Evolutionary conservation across 352 stramenopile species (phyloP).

Genomic region (Hyaloperonospora brassicae): DNA sequence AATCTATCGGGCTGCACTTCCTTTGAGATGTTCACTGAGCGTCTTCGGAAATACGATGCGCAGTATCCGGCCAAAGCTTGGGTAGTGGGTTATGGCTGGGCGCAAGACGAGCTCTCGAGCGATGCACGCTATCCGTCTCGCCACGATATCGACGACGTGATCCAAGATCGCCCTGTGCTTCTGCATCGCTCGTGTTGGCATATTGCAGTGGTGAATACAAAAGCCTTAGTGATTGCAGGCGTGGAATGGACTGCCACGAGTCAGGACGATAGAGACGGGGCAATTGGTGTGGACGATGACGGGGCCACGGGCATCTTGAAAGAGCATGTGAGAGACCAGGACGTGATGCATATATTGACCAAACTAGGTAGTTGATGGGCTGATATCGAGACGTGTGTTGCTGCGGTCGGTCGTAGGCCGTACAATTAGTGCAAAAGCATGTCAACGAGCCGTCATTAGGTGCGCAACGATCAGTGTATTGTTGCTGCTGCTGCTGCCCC

Average conservation of each 20-base stretch:
- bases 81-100: conserved; percentile 82
- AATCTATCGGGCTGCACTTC: conserved; percentile 66
- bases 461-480: conserved; percentile 8
- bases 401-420: conserved; percentile 28
- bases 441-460: conserved; percentile 58
- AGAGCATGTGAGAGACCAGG: conserved; percentile 57
- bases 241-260: conserved; percentile 33
- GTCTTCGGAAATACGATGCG: conserved; percentile 48
- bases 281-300: conserved; percentile 56
- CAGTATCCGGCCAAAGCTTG: conserved; percentile 61
- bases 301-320: conserved; percentile 62
- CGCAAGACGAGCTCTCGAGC: conserved; percentile 68
- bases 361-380: background rate
- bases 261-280: conserved; percentile 33
- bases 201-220: conserved; percentile 81
- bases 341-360: no score
- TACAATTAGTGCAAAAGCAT: conserved; percentile 64
- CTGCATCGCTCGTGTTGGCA: conserved; percentile 88
- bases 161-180: conserved; percentile 58
- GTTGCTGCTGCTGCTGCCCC: background rate
- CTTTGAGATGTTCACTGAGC: conserved; percentile 56
- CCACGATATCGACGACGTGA: conserved; percentile 68
- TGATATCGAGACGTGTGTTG: background rate
- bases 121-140: conserved; percentile 58
- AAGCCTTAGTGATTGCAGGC: conserved; percentile 63